Percentiles rank a stretch among this genome's conserved stretches.
phyloP scores from a whole-genome alignment of 768 basidiomycete species.

The Steccherinum ochraceum region DNA sequence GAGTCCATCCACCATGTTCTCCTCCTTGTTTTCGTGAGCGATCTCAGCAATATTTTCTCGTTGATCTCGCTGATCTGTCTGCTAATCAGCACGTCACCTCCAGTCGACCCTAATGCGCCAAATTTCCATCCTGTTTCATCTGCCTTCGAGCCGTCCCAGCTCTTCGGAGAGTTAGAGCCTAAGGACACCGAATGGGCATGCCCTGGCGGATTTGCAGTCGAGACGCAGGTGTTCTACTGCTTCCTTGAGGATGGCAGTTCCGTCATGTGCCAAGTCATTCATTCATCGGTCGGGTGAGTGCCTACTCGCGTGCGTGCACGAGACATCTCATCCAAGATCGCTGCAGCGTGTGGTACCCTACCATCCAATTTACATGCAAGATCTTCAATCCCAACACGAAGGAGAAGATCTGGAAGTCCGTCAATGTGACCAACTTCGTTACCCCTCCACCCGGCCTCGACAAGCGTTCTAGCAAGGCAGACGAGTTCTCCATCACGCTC shows the following conservation, averaged over 20 bases:
- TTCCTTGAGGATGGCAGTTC: slow-evolving; percentile 73
- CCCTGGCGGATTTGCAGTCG: slow-evolving; percentile 77
- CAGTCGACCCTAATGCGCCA: slow-evolving; percentile 59
- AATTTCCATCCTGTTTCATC: slow-evolving; percentile 82
- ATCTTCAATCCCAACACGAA: slow-evolving; percentile 73
- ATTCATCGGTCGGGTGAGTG: slow-evolving; percentile 82
- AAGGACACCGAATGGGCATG: slow-evolving; percentile 82
- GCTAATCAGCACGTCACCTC: slow-evolving; percentile 43
- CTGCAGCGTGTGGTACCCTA: slow-evolving; percentile 84
- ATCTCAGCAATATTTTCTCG: not conserved
- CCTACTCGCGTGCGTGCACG: slow-evolving; percentile 1
- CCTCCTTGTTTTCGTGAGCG: slow-evolving; percentile 73
- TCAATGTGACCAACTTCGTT: slow-evolving; percentile 78
- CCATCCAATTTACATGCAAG: slow-evolving; percentile 92
- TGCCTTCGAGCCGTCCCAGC: slow-evolving; percentile 44
- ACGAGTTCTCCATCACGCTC: slow-evolving; percentile 75
- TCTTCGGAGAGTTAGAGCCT: slow-evolving; percentile 69
- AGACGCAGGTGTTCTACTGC: slow-evolving; percentile 87
- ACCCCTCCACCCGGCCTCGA: slow-evolving; percentile 72
- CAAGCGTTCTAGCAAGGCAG: slow-evolving; percentile 81
- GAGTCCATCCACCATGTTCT: slow-evolving; percentile 55
- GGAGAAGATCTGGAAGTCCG: slow-evolving; percentile 75
- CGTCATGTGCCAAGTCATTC: slow-evolving; percentile 80
- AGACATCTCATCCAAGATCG: slow-evolving; percentile 5
- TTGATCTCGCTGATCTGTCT: slow-evolving; percentile 10